phyloP scores from a whole-genome alignment of 2,329 filamentous ascomycete species.

The Magnaporthiopsis incrustans region DNA sequence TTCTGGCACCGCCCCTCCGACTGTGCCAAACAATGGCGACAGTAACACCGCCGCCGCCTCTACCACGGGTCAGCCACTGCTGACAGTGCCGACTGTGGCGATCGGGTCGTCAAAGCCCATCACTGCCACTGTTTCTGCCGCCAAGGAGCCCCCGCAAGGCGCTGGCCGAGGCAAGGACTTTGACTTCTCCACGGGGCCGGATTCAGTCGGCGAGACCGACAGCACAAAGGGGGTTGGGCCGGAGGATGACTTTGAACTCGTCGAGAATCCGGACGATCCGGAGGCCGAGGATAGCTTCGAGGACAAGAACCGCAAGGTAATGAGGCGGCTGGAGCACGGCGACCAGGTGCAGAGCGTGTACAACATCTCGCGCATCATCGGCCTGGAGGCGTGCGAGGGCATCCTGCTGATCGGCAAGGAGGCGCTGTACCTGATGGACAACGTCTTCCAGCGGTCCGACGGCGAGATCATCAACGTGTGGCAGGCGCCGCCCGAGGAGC shows the following conservation, averaged over 20 bases:
- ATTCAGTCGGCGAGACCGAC: slow-evolving; percentile 15
- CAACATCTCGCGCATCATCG: slow-evolving; percentile 91
- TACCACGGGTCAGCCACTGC: not conserved
- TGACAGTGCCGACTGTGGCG: not conserved
- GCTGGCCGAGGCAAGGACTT: not conserved
- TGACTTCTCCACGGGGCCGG: slow-evolving; percentile 11
- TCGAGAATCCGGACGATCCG: slow-evolving; percentile 84
- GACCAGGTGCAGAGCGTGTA: slow-evolving; percentile 90
- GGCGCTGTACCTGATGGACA: slow-evolving; percentile 88
- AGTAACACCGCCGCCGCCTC: not conserved
- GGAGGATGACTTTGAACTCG: slow-evolving; percentile 92
- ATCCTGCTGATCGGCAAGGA: slow-evolving; percentile 90
- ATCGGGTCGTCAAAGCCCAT: not conserved
- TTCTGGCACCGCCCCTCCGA: not conserved
- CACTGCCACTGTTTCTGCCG: not conserved
- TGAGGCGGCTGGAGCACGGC: slow-evolving; percentile 83
- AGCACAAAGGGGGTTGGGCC: slow-evolving; percentile 30
- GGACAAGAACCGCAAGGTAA: slow-evolving; percentile 96
- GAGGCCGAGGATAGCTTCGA: slow-evolving; percentile 74
- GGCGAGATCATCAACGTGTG: slow-evolving; percentile 96
- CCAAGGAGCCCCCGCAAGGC: not conserved
- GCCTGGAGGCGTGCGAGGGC: slow-evolving; percentile 87
- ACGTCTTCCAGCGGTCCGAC: slow-evolving; percentile 89
- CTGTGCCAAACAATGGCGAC: slow-evolving; percentile 5
- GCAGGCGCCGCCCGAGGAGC: slow-evolving; percentile 85